These are phyloP conservation scores for Chlorencoelia australis DNA, from an alignment of 2,329 filamentous ascomycete genomes.

Conservation along the genomic window DNA sequence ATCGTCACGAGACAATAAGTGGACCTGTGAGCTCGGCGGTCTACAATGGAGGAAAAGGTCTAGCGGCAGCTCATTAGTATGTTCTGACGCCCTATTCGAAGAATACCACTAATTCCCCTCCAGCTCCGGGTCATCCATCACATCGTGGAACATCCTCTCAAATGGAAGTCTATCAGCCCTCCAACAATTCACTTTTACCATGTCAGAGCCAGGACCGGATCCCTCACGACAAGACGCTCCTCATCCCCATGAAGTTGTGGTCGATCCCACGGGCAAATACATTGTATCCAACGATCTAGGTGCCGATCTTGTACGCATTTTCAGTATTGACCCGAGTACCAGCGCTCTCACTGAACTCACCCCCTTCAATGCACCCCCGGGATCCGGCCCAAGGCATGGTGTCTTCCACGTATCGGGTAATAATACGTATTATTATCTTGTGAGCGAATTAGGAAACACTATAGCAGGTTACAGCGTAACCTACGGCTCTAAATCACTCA, in stretches of 20 bases:
- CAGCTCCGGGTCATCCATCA: conserved; percentile 13
- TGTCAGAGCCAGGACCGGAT: conserved; percentile 28
- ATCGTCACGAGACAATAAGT: conserved; percentile 31
- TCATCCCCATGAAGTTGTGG: conserved; percentile 41
- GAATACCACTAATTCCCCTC: conserved; percentile 5
- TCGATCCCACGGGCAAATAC: conserved; percentile 42
- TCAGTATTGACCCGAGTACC: conserved; percentile 30
- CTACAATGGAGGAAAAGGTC: conserved; percentile 33
- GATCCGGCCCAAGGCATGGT: conserved; percentile 44
- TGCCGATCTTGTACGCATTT: conserved; percentile 39
- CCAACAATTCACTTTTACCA: conserved; percentile 34
- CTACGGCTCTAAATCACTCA: conserved; percentile 35
- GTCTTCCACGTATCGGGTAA: conserved; percentile 30
- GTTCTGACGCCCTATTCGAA: neutral
- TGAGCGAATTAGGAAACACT: conserved; percentile 37
- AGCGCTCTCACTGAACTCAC: conserved; percentile 30
- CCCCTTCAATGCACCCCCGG: conserved; percentile 28
- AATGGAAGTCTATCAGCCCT: conserved; percentile 13
- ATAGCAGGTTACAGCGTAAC: conserved; percentile 43
- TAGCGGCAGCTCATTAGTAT: conserved; percentile 26
- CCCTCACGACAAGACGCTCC: conserved; percentile 33
- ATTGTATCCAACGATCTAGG: conserved; percentile 44
- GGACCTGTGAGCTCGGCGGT: conserved; percentile 29
- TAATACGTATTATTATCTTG: conserved; percentile 31
- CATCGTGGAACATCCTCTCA: conserved; percentile 1